Evolutionary conservation across 371 early-diverging fungal genomes (phyloP).

Genomic region (Blyttiomyces sp.): DNA sequence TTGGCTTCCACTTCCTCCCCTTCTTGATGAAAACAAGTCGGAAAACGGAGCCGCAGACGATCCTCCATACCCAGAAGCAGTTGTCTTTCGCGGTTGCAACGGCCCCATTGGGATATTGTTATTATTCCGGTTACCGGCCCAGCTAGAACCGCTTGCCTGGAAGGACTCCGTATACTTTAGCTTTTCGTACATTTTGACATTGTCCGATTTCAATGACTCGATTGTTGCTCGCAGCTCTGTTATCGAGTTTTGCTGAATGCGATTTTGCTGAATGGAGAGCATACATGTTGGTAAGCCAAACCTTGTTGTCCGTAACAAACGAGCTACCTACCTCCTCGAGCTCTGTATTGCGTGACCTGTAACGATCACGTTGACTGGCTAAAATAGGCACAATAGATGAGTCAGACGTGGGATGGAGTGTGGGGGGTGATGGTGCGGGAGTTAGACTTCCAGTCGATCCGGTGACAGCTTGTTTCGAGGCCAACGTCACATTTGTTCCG

Average conservation of each 20-base stretch:
- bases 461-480: background rate
- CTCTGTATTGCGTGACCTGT: constrained; percentile 77
- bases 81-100: background rate
- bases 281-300: no score
- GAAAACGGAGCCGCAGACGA: no score
- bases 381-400: constrained; percentile 76
- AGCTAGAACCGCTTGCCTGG: no score
- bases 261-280: constrained; percentile 20
- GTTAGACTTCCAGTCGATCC: no score
- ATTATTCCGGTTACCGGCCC: no score
- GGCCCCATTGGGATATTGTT: no score
- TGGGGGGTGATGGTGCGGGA: no score
- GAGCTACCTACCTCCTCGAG: constrained; percentile 59
- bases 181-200: constrained; percentile 82
- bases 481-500: background rate
- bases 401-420: no score
- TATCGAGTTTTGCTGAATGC: constrained; percentile 30
- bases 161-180: constrained; percentile 71
- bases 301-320: no score
- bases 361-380: constrained; percentile 85
- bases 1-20: no score
- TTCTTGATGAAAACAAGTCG: no score
- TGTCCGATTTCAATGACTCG: constrained; percentile 69
- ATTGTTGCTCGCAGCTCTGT: constrained; percentile 66
- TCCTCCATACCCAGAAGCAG: no score